Conservation (phyloP, 2,329 filamentous ascomycete species). For the Aspergillus unguis region DNA sequence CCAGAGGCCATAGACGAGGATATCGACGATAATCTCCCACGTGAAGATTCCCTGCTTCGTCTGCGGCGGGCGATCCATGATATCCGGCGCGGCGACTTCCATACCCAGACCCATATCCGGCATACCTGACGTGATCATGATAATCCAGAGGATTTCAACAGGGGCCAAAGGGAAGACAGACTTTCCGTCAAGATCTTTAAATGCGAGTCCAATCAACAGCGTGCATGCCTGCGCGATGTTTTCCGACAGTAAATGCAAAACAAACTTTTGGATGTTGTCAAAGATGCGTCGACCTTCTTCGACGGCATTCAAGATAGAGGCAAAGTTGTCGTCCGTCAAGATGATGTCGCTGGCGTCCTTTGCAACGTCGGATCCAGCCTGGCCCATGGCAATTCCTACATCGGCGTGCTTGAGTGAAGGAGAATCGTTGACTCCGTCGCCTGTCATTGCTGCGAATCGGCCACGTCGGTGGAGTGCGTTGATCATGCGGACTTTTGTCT, state of each 20-base stretch:
- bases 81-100: slow-evolving; percentile 69
- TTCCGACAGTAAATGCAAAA: slow-evolving; percentile 72
- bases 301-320: slow-evolving; percentile 80
- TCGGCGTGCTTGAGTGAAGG: slow-evolving; percentile 76
- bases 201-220: slow-evolving; percentile 74
- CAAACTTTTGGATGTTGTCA: slow-evolving; percentile 86
- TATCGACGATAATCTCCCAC: slow-evolving; percentile 72
- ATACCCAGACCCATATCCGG: slow-evolving; percentile 86
- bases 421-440: slow-evolving; percentile 84
- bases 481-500: slow-evolving; percentile 51
- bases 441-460: slow-evolving; percentile 80
- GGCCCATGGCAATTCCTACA: slow-evolving; percentile 87
- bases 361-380: slow-evolving; percentile 76
- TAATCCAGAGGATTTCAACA: slow-evolving; percentile 88
- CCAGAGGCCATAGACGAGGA: slow-evolving; percentile 73
- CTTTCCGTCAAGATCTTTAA: slow-evolving; percentile 67
- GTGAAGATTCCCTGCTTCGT: slow-evolving; percentile 70
- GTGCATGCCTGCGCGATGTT: slow-evolving; percentile 83
- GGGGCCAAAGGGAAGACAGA: slow-evolving; percentile 85
- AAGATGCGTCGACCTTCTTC: slow-evolving; percentile 82
- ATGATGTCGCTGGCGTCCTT: slow-evolving; percentile 66
- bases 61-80: slow-evolving; percentile 78
- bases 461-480: slow-evolving; percentile 57
- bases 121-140: slow-evolving; percentile 85
- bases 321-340: slow-evolving; percentile 81